Conservation (phyloP, 805 yeast genomes). For the Debaryomyces prosopidis region DNA sequence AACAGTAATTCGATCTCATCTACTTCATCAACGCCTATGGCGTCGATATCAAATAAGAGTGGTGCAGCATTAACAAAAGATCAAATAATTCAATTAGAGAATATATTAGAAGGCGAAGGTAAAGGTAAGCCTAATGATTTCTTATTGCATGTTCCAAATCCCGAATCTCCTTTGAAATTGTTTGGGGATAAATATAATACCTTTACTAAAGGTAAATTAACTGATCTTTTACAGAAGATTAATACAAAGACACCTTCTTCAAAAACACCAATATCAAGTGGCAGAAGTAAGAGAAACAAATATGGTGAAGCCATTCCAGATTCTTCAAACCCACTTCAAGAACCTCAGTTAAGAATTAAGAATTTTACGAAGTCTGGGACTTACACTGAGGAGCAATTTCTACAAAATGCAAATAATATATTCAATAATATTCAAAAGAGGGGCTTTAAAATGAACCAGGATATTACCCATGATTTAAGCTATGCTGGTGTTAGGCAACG, state of each 20-base stretch:
- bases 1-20: constrained; percentile 28
- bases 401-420: constrained; percentile 38
- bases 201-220: constrained; percentile 35
- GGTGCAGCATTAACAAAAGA: constrained; percentile 9
- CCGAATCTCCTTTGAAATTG: constrained; percentile 43
- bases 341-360: constrained; percentile 28
- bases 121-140: constrained; percentile 17
- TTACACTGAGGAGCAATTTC: constrained; percentile 36
- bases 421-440: constrained; percentile 39
- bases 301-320: not conserved
- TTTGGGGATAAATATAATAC: constrained; percentile 42
- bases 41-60: constrained; percentile 21
- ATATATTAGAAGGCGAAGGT: constrained; percentile 22
- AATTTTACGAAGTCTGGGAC: constrained; percentile 30
- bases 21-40: constrained; percentile 40
- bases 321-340: constrained; percentile 8
- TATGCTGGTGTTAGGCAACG: not conserved
- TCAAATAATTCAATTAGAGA: constrained; percentile 17
- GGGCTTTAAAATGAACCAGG: constrained; percentile 20
- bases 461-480: not conserved
- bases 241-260: constrained; percentile 13
- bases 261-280: not conserved
- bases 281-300: not conserved
- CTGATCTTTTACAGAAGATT: constrained; percentile 24
- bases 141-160: constrained; percentile 17